Conservation (phyloP, 768 basidiomycete genomes). For the Auricularia sp. region DNA sequence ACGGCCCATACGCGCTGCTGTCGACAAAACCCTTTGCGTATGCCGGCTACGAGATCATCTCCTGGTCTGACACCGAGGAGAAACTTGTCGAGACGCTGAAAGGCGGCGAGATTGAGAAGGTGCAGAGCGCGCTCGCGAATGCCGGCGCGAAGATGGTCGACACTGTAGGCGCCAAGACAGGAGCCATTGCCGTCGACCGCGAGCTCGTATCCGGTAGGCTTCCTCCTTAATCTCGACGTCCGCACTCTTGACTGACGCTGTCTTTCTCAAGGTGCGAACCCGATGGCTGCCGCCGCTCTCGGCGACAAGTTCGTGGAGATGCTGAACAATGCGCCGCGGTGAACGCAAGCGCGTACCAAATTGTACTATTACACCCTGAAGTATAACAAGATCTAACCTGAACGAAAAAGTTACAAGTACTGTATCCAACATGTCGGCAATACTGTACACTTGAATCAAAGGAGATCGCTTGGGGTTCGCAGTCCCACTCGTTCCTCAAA, state of each 20-base stretch:
- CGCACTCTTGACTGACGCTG: too few relatives aligned
- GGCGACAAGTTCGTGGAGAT: conserved; percentile 18
- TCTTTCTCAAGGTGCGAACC: conserved; percentile 10
- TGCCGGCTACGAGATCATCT: conserved; percentile 19
- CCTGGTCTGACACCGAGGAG: conserved; percentile 20
- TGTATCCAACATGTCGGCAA: too few relatives aligned
- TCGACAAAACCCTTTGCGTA: conserved; percentile 21
- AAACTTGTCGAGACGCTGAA: conserved; percentile 16
- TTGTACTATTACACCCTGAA: not conserved
- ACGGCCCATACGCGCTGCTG: conserved; percentile 17
- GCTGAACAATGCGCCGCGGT: conserved; percentile 6
- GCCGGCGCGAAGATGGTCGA: conserved; percentile 17
- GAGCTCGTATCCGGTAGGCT: conserved; percentile 14
- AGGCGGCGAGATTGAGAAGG: conserved; percentile 15
- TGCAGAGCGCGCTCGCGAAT: conserved; percentile 14
- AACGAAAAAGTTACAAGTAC: too few relatives aligned
- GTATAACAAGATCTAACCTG: not conserved
- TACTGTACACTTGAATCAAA: too few relatives aligned
- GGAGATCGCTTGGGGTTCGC: too few relatives aligned
- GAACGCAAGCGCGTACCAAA: not conserved
- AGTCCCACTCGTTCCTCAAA: too few relatives aligned
- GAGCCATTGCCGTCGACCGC: conserved; percentile 16
- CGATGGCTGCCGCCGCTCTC: conserved; percentile 14
- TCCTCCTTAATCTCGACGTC: too few relatives aligned
- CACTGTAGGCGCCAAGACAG: conserved; percentile 10